These are phyloP conservation scores for Metschnikowia chrysomelidarum DNA, from an alignment of 805 yeast species.

Conservation along the genomic window DNA sequence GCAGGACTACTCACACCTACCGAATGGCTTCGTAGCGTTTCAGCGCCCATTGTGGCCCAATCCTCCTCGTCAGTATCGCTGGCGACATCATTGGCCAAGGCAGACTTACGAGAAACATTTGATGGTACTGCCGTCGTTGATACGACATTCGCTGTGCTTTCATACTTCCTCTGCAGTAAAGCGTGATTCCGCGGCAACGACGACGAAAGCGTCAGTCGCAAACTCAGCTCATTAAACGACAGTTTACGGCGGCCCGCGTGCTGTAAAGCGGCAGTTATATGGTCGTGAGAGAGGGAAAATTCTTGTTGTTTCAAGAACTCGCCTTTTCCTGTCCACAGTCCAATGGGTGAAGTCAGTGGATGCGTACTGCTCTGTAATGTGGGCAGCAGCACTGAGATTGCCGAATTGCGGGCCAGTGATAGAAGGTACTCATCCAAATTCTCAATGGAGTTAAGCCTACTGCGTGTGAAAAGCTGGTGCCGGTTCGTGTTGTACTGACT, in stretches of 20 bases:
- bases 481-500: slow-evolving; percentile 21
- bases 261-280: slow-evolving; percentile 21
- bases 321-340: slow-evolving; percentile 21
- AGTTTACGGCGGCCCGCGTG: slow-evolving; percentile 33
- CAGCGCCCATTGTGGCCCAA: slow-evolving; percentile 91
- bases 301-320: slow-evolving; percentile 9
- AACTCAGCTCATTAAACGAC: slow-evolving; percentile 42
- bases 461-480: slow-evolving; percentile 35
- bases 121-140: slow-evolving; percentile 3
- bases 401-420: slow-evolving; percentile 39
- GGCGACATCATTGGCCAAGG: slow-evolving; percentile 8
- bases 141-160: slow-evolving; percentile 1
- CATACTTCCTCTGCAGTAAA: slow-evolving; percentile 6
- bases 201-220: slow-evolving; percentile 41
- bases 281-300: slow-evolving; percentile 20
- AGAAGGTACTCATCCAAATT: slow-evolving; percentile 41
- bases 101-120: neutral
- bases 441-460: slow-evolving; percentile 42
- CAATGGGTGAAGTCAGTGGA: slow-evolving; percentile 25
- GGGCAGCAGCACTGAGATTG: slow-evolving; percentile 34
- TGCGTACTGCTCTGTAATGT: slow-evolving; percentile 20
- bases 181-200: slow-evolving; percentile 19
- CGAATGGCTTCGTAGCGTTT: slow-evolving; percentile 45
- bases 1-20: slow-evolving; percentile 17
- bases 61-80: slow-evolving; percentile 96